A percentile compares a stretch with the other conserved stretches of the same genome.
Conservation (phyloP, 2,329 filamentous ascomycete species). For the Beauveria pseudobassiana region DNA sequence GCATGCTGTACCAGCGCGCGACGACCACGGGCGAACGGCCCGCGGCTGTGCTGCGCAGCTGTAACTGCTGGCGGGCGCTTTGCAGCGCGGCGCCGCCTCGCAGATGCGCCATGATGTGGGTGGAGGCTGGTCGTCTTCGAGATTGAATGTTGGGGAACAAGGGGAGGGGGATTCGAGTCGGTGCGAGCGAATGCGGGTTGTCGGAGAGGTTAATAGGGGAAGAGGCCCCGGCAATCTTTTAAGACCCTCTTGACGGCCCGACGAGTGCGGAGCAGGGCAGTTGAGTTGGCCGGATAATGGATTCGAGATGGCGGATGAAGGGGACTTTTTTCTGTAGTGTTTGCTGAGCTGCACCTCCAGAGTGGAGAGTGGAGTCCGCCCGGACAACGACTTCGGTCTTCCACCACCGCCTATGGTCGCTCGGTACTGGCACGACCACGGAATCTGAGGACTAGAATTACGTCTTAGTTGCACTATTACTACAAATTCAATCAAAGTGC, state of each 20-base stretch:
- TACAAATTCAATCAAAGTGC: not conserved
- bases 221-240: not conserved
- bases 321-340: not conserved
- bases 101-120: constrained; percentile 24
- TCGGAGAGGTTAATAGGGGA: not conserved
- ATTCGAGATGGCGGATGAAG: not conserved
- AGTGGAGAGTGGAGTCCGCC: constrained; percentile 4
- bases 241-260: not conserved
- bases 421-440: not conserved
- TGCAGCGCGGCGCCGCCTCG: constrained; percentile 26
- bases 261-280: not conserved
- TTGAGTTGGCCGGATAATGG: not conserved
- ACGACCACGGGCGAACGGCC: constrained; percentile 4
- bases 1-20: constrained; percentile 26
- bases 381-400: not conserved
- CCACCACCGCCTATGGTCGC: not conserved
- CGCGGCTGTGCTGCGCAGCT: constrained; percentile 7
- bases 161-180: not conserved
- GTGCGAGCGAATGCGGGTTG: not conserved
- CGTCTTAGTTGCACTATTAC: not conserved
- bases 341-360: not conserved
- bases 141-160: not conserved
- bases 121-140: not conserved
- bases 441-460: not conserved
- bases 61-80: constrained; percentile 15